These are phyloP conservation scores for Annulohypoxylon maeteangense DNA, from an alignment of 495 filamentous ascomycete species.

Conservation along the genomic window DNA sequence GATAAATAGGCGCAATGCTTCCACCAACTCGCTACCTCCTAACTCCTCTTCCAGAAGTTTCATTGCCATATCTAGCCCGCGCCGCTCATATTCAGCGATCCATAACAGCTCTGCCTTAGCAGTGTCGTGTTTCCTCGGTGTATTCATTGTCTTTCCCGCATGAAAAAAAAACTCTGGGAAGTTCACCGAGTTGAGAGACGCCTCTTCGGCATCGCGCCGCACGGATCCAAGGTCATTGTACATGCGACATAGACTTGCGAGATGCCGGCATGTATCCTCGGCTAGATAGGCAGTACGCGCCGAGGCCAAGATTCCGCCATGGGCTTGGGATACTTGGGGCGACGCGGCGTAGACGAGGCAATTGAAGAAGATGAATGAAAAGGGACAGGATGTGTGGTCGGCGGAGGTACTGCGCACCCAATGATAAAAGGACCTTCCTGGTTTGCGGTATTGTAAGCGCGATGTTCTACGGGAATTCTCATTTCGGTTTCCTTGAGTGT, in stretches of 20 bases:
- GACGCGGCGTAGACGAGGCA: conserved; percentile 33
- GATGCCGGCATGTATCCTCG: conserved; percentile 44
- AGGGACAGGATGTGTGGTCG: conserved; percentile 52
- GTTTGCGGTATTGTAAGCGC: too few species aligned
- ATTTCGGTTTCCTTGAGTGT: too few species aligned
- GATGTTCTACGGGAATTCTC: too few species aligned
- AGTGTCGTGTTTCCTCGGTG: too few species aligned
- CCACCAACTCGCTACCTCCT: not conserved
- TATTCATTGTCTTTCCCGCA: too few species aligned
- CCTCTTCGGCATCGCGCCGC: conserved; percentile 46
- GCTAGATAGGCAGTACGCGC: conserved; percentile 44
- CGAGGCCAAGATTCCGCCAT: not conserved
- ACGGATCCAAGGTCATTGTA: conserved; percentile 54
- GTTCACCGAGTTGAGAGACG: conserved; percentile 52
- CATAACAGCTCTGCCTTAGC: not conserved
- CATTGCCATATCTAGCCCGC: not conserved
- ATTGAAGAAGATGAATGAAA: conserved; percentile 51
- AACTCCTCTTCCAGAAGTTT: not conserved
- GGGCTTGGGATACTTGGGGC: not conserved
- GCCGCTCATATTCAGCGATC: conserved; percentile 14
- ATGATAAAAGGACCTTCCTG: too few species aligned
- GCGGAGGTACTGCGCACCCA: conserved; percentile 54
- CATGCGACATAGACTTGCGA: conserved; percentile 50
- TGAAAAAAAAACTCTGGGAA: conserved; percentile 55
- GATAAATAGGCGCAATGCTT: not conserved